Evolutionary conservation across 768 basidiomycete species (phyloP).

Genomic region (Tremella mesenterica): DNA sequence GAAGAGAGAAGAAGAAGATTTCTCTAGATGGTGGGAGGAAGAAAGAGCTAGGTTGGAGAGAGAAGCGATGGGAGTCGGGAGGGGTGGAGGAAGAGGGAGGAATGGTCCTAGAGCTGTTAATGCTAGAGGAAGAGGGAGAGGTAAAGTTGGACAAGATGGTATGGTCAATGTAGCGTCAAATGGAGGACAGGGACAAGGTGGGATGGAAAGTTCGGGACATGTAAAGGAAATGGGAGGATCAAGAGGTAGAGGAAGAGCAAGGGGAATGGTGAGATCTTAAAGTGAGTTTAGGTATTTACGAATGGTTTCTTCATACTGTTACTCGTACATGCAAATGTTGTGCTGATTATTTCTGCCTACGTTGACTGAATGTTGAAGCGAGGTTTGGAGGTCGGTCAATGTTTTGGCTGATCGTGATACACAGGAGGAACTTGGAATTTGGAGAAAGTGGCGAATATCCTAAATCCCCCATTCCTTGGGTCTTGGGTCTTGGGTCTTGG

Average conservation of each 20-base stretch:
- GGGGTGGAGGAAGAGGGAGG: conserved; percentile 3
- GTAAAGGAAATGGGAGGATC: not conserved
- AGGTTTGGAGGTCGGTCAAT: too few species aligned
- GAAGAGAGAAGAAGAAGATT: conserved; percentile 57
- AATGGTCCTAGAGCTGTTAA: not conserved
- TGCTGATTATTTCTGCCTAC: too few species aligned
- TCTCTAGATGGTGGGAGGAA: conserved; percentile 78
- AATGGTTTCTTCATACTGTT: too few species aligned
- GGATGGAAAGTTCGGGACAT: not conserved
- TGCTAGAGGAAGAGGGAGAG: conserved; percentile 7
- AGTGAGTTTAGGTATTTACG: too few species aligned
- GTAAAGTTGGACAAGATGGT: conserved; percentile 3
- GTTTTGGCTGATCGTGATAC: too few species aligned
- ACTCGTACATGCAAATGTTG: too few species aligned
- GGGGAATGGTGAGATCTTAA: not conserved
- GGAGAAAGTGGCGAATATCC: too few species aligned
- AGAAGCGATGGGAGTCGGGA: conserved; percentile 8
- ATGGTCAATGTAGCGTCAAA: not conserved
- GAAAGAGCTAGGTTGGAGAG: conserved; percentile 49
- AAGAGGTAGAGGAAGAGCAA: not conserved
- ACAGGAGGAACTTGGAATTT: too few species aligned
- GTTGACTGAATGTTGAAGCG: too few species aligned
- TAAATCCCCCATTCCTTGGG: too few species aligned
- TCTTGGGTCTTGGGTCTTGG: too few species aligned
- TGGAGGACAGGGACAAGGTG: not conserved